Percentiles rank a stretch among this genome's conserved stretches.
Evolutionary conservation across 1,284 basidiomycete species (phyloP).

Genomic region (Inonotus hispidus): DNA sequence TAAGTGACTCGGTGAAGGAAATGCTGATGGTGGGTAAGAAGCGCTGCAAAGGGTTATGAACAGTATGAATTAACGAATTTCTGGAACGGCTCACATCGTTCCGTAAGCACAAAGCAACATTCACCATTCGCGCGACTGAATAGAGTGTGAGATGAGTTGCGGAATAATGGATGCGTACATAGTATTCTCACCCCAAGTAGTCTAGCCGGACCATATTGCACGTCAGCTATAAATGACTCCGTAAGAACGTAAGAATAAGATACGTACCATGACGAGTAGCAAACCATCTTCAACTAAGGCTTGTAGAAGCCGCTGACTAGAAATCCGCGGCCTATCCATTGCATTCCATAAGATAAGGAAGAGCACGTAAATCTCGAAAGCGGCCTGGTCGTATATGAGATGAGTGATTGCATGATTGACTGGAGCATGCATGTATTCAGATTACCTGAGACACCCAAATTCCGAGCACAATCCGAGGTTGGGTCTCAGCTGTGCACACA

Average conservation of each 20-base stretch:
- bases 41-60: neutral
- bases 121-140: neutral
- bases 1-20: slow-evolving; percentile 1
- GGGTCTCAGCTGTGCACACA: neutral
- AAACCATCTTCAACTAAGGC: neutral
- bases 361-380: slow-evolving; percentile 6
- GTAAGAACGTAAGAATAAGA: neutral
- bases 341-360: slow-evolving; percentile 1
- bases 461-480: neutral
- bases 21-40: neutral
- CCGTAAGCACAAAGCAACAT: neutral
- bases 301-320: neutral
- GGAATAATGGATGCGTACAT: neutral
- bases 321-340: slow-evolving; percentile 1
- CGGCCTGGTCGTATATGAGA: neutral
- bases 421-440: neutral
- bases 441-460: neutral
- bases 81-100: neutral
- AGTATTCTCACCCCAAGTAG: neutral
- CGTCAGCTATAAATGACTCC: neutral
- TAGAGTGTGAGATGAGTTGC: neutral
- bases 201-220: neutral
- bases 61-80: neutral
- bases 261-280: neutral
- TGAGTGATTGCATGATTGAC: no score